These are phyloP conservation scores for Lotus japonicus DNA, from an alignment of 306 rosid genomes.

Conservation along the genomic window DNA sequence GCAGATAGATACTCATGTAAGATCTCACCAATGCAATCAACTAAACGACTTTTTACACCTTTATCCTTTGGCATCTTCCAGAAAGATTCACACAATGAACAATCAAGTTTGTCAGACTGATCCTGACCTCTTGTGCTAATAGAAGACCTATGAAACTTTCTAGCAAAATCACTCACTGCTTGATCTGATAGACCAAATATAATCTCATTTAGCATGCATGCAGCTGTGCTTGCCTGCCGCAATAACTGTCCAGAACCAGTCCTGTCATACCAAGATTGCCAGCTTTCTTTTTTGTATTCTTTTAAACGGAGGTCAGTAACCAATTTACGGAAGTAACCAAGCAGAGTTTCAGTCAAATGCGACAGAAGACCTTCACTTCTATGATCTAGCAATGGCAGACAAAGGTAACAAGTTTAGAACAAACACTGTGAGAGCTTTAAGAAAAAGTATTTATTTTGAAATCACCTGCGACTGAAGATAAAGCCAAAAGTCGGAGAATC, in stretches of 20 bases:
- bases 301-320: conserved; percentile 66
- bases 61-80: conserved; percentile 60
- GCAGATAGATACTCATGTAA: conserved; percentile 79
- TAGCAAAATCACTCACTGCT: conserved; percentile 41
- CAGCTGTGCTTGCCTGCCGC: conserved; percentile 92
- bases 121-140: conserved; percentile 30
- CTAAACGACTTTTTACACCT: conserved; percentile 44
- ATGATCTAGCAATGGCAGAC: conserved; percentile 42
- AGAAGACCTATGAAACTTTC: conserved; percentile 50
- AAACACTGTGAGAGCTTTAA: conserved; percentile 4
- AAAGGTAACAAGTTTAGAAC: conserved; percentile 6
- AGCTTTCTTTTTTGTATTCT: conserved; percentile 65
- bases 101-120: conserved; percentile 30
- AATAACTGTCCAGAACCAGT: conserved; percentile 80
- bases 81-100: conserved; percentile 28
- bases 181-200: conserved; percentile 81
- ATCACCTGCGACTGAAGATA: conserved; percentile 72
- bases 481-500: conserved; percentile 79
- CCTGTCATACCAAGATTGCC: conserved; percentile 86
- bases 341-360: conserved; percentile 56
- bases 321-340: conserved; percentile 70
- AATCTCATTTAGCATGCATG: conserved; percentile 86
- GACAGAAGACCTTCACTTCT: conserved; percentile 57
- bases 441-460: conserved; percentile 18
- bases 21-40: conserved; percentile 77